phyloP scores from a whole-genome alignment of 2,329 filamentous ascomycete genomes.

The Monosporascus sp. region DNA sequence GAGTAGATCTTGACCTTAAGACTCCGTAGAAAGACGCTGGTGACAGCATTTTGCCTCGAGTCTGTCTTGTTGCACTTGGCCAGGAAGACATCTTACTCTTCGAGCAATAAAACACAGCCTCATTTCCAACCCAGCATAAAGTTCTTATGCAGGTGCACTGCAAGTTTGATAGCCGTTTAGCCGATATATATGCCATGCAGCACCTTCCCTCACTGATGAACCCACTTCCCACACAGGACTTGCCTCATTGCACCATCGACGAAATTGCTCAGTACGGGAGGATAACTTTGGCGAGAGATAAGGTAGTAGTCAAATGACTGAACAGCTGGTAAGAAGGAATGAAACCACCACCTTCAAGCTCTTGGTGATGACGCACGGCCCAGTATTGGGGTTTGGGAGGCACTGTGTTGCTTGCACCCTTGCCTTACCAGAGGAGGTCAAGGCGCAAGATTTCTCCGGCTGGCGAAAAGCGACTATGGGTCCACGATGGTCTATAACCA shows the following conservation, averaged over 20 bases:
- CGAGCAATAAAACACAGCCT: neutral
- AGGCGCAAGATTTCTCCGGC: constrained; percentile 6
- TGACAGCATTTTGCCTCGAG: neutral
- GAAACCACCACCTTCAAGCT: constrained; percentile 11
- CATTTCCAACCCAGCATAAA: neutral
- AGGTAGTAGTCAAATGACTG: constrained; percentile 3
- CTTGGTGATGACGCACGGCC: constrained; percentile 7
- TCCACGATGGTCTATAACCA: too few relatives aligned
- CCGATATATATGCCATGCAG: constrained; percentile 6
- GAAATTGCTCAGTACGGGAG: constrained; percentile 11
- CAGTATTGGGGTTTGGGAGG: constrained; percentile 4
- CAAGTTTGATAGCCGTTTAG: neutral
- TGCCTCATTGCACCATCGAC: constrained; percentile 12
- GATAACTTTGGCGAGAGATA: constrained; percentile 1
- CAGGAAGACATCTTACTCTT: neutral
- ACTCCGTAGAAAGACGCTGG: neutral
- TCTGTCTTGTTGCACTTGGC: neutral
- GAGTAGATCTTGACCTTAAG: neutral
- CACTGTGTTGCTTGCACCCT: constrained; percentile 8
- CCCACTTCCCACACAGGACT: constrained; percentile 3
- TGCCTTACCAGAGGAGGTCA: constrained; percentile 4
- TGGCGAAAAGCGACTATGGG: constrained; percentile 8
- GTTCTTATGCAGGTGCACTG: neutral
- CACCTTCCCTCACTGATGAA: constrained; percentile 4
- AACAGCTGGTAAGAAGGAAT: neutral